phyloP scores from a whole-genome alignment of 306 rosid species.

The Amphicarpaea edgeworthii region DNA sequence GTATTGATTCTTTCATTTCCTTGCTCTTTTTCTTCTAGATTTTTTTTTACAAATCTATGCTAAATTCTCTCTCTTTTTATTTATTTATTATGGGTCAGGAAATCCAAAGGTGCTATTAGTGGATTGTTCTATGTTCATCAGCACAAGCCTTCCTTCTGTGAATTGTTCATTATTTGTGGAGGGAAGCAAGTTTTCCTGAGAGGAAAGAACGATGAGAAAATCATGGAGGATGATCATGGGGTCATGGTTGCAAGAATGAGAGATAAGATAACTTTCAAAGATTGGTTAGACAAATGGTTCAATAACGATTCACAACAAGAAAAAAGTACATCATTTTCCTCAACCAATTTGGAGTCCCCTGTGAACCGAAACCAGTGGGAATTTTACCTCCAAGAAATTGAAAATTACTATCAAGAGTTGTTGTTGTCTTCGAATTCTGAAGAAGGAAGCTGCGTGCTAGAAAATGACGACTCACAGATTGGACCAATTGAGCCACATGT shows the following conservation, averaged over 20 bases:
- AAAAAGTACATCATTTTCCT: slow-evolving; percentile 46
- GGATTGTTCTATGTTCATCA: slow-evolving; percentile 73
- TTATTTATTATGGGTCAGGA: slow-evolving; percentile 53
- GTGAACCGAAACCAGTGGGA: slow-evolving; percentile 69
- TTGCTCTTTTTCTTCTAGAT: not conserved
- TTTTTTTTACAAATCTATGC: not conserved
- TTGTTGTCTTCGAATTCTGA: slow-evolving; percentile 55
- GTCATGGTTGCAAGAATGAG: slow-evolving; percentile 62
- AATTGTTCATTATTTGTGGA: slow-evolving; percentile 71
- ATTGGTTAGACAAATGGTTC: slow-evolving; percentile 78
- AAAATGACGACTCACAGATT: slow-evolving; percentile 45
- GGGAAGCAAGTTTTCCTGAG: slow-evolving; percentile 76
- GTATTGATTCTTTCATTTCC: slow-evolving; percentile 16
- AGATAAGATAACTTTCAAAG: slow-evolving; percentile 64
- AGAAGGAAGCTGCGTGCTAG: slow-evolving; percentile 49
- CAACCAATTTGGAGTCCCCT: slow-evolving; percentile 50
- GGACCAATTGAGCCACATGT: slow-evolving; percentile 59
- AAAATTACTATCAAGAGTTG: slow-evolving; percentile 62
- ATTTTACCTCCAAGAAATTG: slow-evolving; percentile 61
- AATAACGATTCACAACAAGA: slow-evolving; percentile 44
- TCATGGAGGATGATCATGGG: slow-evolving; percentile 84
- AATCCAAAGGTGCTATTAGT: slow-evolving; percentile 69
- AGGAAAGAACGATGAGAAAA: slow-evolving; percentile 63
- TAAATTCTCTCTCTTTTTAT: slow-evolving; percentile 2
- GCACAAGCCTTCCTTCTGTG: slow-evolving; percentile 76